Evolutionary conservation across 140 eudicot species (phyloP), one percentile per base, ranked within the genome.

Genomic region (Cichorium intybus): DNA sequence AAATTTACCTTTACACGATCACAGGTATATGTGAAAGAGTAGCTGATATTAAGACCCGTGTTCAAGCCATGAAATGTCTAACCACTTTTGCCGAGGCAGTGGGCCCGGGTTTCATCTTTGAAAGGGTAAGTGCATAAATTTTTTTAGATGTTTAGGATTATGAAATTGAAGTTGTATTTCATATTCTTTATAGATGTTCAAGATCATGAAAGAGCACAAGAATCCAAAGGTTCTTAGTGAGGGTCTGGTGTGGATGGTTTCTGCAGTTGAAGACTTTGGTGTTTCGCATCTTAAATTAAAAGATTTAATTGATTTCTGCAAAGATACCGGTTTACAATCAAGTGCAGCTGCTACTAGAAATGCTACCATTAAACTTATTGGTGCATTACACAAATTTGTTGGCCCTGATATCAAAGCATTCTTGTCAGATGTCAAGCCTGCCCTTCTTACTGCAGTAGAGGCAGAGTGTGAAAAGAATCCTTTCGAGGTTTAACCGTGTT

Each of bases 321-420:
- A 94, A 82, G 99, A 94, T 64, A 79, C 83, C 46, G 99, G 99
- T 51, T 72, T 94, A 69, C 99, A 86, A 62, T 94, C 99, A 53
- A 94, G 99, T 80, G 95, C 97, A 60, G 95, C 99, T 66, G 99
- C 99, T 56, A 94, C 99, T 33, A 84, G 99, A 79, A 94, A 94
- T 79, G 82, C 91, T 53, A 86, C 95, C 12, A 86, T 94, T 70
- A 94, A 94, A 75, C 82, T 94, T 46, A 84, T 94, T 60, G 99
- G 97, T 31, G 85, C 60, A 57, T 66, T 89, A 43, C 99, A 94
- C 80, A 89, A 89, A 68, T 89, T 77, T 72, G 91, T 89, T 49
- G 99, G 99, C 47, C 97, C 99, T 66, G 99, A 89, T 74, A 84
- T 94, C 73, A 94, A 89, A 77, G 99, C 78, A 15, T 94, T 94